phyloP scores from a whole-genome alignment of 1,139 yeast species.

The Geotrichum armillariae region DNA sequence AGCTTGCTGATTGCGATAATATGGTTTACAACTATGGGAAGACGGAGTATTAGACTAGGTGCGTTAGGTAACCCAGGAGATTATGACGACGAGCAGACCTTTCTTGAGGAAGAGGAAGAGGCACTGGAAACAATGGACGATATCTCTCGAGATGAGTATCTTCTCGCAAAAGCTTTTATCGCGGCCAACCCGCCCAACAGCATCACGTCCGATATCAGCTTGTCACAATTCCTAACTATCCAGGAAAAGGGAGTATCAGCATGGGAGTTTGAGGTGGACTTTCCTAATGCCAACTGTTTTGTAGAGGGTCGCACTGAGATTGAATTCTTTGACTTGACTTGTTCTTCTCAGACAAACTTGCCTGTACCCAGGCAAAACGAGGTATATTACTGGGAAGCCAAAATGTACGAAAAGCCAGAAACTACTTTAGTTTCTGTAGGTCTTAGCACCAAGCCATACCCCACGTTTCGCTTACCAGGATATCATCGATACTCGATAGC shows the following conservation, averaged over 20 bases:
- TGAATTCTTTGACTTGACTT: conserved; percentile 61
- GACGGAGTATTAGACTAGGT: conserved; percentile 38
- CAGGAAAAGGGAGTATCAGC: conserved; percentile 93
- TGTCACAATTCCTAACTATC: conserved; percentile 55
- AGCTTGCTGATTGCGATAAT: conserved; percentile 35
- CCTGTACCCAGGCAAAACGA: conserved; percentile 87
- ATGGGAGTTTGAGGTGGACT: conserved; percentile 84
- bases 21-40: conserved; percentile 37
- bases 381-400: conserved; percentile 87
- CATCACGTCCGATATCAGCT: conserved; percentile 41
- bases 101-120: conserved; percentile 63
- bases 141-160: conserved; percentile 43
- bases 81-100: conserved; percentile 54
- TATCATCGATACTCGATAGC: conserved; percentile 78
- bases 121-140: conserved; percentile 68
- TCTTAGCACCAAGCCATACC: conserved; percentile 86
- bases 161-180: conserved; percentile 58
- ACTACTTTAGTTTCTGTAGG: conserved; percentile 71
- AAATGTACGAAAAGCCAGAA: conserved; percentile 61
- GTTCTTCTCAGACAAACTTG: conserved; percentile 78
- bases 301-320: conserved; percentile 76
- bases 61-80: conserved; percentile 55
- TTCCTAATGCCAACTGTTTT: conserved; percentile 52
- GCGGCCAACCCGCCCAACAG: conserved; percentile 47
- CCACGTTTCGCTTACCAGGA: conserved; percentile 86